Evolutionary conservation across 2,329 filamentous ascomycete species (phyloP).

Genomic region (Arthrobotrys pseudoclavata): DNA sequence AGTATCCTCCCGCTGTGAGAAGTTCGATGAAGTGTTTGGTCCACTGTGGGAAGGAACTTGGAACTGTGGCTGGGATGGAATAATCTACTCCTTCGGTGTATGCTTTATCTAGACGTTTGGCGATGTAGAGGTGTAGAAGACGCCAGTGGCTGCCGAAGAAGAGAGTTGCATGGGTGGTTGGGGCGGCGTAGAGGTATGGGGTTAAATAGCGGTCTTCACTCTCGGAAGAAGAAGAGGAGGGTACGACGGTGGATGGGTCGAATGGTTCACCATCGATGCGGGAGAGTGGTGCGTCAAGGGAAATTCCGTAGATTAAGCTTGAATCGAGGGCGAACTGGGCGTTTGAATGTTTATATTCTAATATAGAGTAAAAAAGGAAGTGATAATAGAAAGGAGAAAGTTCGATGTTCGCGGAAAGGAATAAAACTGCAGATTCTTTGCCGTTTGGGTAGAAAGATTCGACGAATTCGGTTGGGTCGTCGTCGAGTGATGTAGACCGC

Average conservation of each 20-base stretch:
- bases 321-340: conserved; percentile 68
- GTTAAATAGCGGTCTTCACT: conserved; percentile 65
- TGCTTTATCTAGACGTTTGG: conserved; percentile 70
- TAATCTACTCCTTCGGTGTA: conserved; percentile 36
- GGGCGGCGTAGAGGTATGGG: conserved; percentile 86
- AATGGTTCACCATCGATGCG: conserved; percentile 73
- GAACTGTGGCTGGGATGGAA: background rate
- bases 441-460: conserved; percentile 88
- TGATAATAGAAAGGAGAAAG: conserved; percentile 86
- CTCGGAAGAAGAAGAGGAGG: conserved; percentile 61
- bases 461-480: conserved; percentile 79
- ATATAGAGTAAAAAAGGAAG: conserved; percentile 81
- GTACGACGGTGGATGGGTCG: conserved; percentile 68
- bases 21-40: conserved; percentile 69
- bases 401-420: conserved; percentile 85
- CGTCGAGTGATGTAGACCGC: conserved; percentile 74
- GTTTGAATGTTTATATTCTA: conserved; percentile 82
- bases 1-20: conserved; percentile 81
- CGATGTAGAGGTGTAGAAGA: conserved; percentile 84
- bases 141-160: conserved; percentile 89
- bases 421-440: conserved; percentile 76
- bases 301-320: conserved; percentile 79
- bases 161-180: conserved; percentile 83
- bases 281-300: conserved; percentile 79
- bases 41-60: conserved; percentile 29